These are phyloP conservation scores for Narthecium ossifragum DNA, from an alignment of 106 monocot genomes.

Conservation along the genomic window DNA sequence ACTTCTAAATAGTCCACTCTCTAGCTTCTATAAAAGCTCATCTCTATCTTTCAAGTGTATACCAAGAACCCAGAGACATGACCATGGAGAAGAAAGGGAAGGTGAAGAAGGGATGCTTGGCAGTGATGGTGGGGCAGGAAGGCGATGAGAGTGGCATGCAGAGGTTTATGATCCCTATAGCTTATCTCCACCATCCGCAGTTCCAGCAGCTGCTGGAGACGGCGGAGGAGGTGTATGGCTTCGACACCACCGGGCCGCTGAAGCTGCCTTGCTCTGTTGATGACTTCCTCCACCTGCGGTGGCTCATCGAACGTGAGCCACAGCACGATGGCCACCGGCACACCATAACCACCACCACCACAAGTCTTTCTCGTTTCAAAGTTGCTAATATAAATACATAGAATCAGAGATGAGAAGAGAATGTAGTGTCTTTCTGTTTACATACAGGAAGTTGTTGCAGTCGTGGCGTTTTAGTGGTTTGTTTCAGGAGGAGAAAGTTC, in stretches of 20 bases:
- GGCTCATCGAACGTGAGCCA: slow-evolving; percentile 29
- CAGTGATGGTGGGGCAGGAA: slow-evolving; percentile 28
- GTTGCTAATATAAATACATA: too few relatives aligned
- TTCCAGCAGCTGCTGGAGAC: slow-evolving; percentile 29
- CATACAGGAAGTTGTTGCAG: too few relatives aligned
- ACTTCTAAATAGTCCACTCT: background rate
- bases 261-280: slow-evolving; percentile 39
- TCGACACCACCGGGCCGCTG: slow-evolving; percentile 22
- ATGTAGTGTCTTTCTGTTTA: too few relatives aligned
- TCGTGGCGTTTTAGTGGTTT: too few relatives aligned
- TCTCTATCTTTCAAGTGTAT: background rate
- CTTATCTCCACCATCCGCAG: slow-evolving; percentile 36
- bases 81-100: slow-evolving; percentile 14
- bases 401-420: too few relatives aligned
- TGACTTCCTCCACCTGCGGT: slow-evolving; percentile 32
- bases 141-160: slow-evolving; percentile 1
- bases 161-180: slow-evolving; percentile 36
- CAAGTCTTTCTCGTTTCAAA: slow-evolving; percentile 1
- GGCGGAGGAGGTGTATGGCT: slow-evolving; percentile 43
- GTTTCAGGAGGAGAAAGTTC: too few relatives aligned
- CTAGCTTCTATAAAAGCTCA: background rate
- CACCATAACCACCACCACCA: background rate
- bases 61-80: background rate
- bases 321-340: background rate
- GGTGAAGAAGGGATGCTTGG: slow-evolving; percentile 44